Percentiles rank a stretch among this genome's conserved stretches.
Evolutionary conservation across 768 basidiomycete species (phyloP).

Genomic region (Boletus coccyginus): DNA sequence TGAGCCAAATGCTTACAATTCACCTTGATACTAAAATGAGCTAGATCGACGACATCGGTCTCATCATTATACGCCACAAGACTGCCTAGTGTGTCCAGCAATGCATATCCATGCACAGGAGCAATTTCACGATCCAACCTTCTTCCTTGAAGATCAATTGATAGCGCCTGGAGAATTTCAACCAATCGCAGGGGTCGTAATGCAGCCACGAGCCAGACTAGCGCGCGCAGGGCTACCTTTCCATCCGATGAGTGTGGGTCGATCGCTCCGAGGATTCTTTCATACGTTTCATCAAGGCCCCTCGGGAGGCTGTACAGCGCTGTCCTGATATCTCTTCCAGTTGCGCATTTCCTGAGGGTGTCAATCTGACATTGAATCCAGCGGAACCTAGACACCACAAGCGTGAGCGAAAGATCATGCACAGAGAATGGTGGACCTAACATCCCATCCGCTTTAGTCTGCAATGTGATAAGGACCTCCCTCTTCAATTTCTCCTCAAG

Average conservation of each 20-base stretch:
- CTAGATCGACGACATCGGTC: not conserved
- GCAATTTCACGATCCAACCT: not conserved
- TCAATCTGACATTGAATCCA: conserved; percentile 21
- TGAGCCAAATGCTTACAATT: not conserved
- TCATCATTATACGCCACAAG: conserved; percentile 10
- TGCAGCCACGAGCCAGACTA: conserved; percentile 16
- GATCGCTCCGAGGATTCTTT: conserved; percentile 13
- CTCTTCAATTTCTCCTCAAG: not conserved
- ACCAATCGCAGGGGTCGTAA: conserved; percentile 1
- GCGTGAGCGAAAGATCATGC: not conserved
- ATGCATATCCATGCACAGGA: not conserved
- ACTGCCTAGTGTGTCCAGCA: conserved; percentile 8
- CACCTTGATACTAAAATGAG: conserved; percentile 21
- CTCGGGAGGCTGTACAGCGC: conserved; percentile 9
- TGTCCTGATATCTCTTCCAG: not conserved
- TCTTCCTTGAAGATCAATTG: conserved; percentile 6
- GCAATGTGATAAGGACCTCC: not conserved
- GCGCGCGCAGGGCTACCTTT: not conserved
- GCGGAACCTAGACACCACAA: conserved; percentile 12
- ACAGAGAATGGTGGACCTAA: not conserved
- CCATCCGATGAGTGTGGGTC: not conserved
- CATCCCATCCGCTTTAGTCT: conserved; percentile 11
- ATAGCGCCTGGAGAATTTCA: conserved; percentile 10
- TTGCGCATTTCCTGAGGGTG: conserved; percentile 3
- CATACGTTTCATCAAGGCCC: conserved; percentile 17